These are phyloP conservation scores for Coprinellus aureogranulatus DNA, from an alignment of 768 basidiomycete species.

Conservation along the genomic window DNA sequence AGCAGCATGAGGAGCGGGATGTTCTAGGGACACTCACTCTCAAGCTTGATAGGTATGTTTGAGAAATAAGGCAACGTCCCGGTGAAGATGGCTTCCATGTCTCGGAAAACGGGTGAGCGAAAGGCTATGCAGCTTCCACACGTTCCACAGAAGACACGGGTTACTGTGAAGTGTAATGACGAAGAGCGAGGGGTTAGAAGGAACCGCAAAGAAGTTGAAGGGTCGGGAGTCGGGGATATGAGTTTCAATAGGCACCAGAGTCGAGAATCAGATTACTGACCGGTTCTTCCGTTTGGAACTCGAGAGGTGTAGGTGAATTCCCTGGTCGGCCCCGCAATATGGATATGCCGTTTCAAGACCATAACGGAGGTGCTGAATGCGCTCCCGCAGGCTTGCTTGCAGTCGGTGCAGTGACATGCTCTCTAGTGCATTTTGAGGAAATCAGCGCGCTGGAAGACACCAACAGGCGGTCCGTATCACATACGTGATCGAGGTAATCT, in stretches of 20 bases:
- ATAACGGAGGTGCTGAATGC: conserved; percentile 1
- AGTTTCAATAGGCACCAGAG: no score
- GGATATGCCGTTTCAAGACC: not conserved
- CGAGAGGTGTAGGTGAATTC: not conserved
- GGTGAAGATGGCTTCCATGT: conserved; percentile 1
- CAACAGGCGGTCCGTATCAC: not conserved
- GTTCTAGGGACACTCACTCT: not conserved
- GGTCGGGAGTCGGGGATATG: not conserved
- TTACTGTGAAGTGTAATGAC: not conserved
- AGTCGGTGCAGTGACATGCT: conserved; percentile 3
- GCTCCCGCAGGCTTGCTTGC: not conserved
- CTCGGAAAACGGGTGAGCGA: conserved; percentile 3
- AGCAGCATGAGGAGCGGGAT: no score
- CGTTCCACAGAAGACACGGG: conserved; percentile 2
- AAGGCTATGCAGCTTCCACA: conserved; percentile 5
- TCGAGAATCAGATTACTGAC: not conserved
- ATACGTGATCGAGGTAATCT: conserved; percentile 1
- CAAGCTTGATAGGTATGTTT: not conserved
- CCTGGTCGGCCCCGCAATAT: not conserved
- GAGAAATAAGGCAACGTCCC: conserved; percentile 1
- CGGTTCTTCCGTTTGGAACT: conserved; percentile 1
- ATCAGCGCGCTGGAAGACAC: not conserved
- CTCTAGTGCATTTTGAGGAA: not conserved
- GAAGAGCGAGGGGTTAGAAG: not conserved
- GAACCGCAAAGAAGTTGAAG: not conserved